Evolutionary conservation across 495 filamentous ascomycete species (phyloP).

Genomic region (Pseudoneurospora amorphoporcata): DNA sequence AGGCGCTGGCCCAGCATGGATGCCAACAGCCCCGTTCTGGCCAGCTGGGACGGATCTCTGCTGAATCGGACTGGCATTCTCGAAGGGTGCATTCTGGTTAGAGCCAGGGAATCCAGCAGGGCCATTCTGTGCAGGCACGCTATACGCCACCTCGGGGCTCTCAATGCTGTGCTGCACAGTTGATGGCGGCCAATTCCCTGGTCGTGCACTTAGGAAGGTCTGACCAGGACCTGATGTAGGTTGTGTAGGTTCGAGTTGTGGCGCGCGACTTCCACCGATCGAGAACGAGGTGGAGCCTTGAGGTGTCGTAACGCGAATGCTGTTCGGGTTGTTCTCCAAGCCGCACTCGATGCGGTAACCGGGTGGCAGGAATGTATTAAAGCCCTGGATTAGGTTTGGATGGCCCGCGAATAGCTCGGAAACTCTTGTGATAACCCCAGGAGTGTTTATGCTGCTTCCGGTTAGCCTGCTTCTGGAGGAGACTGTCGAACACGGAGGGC

Average conservation of each 20-base stretch:
- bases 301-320: slow-evolving; percentile 93
- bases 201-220: slow-evolving; percentile 29
- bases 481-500: not conserved
- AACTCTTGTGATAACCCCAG: slow-evolving; percentile 93
- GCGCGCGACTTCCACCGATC: slow-evolving; percentile 35
- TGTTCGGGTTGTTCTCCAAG: slow-evolving; percentile 80
- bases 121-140: slow-evolving; percentile 36
- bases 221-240: slow-evolving; percentile 20
- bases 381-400: slow-evolving; percentile 93
- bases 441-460: slow-evolving; percentile 75
- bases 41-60: slow-evolving; percentile 72
- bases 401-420: slow-evolving; percentile 95
- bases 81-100: slow-evolving; percentile 34
- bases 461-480: slow-evolving; percentile 5
- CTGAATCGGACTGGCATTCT: slow-evolving; percentile 54
- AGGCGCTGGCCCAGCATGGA: slow-evolving; percentile 23
- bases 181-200: slow-evolving; percentile 35
- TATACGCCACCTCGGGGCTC: slow-evolving; percentile 44
- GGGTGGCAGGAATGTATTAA: slow-evolving; percentile 96
- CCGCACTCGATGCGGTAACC: slow-evolving; percentile 97
- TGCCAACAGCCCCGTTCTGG: slow-evolving; percentile 45
- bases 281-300: slow-evolving; percentile 60
- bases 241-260: slow-evolving; percentile 32
- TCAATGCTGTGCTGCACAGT: slow-evolving; percentile 47
- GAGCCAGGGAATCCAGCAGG: slow-evolving; percentile 35